Conservation (phyloP, 306 rosid species). For the Trifolium fragiferum region DNA sequence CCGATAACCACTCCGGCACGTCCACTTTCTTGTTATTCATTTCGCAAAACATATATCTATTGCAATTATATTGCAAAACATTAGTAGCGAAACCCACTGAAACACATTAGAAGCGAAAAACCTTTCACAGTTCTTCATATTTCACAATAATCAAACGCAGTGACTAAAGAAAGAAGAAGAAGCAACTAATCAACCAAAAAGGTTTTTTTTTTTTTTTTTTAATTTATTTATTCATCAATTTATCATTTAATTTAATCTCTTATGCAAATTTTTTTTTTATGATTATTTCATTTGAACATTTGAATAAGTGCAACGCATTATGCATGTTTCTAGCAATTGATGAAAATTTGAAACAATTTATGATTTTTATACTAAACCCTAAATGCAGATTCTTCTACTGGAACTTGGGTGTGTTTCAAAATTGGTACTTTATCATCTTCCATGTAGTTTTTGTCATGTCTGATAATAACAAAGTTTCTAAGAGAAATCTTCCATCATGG, state of each 20-base stretch:
- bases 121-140: neutral
- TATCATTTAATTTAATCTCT: neutral
- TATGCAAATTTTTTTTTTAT: neutral
- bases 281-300: no score
- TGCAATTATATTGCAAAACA: no score
- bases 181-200: constrained; percentile 1
- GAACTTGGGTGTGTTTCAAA: constrained; percentile 28
- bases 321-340: neutral
- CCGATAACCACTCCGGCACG: constrained; percentile 81
- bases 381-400: constrained; percentile 12
- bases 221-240: neutral
- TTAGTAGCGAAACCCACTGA: no score
- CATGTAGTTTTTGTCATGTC: constrained; percentile 53
- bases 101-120: neutral
- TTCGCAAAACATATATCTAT: no score
- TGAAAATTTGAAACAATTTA: constrained; percentile 14
- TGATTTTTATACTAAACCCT: constrained; percentile 10
- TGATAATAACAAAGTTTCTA: constrained; percentile 44
- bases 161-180: constrained; percentile 16
- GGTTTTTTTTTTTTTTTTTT: neutral
- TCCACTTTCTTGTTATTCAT: neutral
- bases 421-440: constrained; percentile 12
- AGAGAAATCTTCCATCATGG: constrained; percentile 80
- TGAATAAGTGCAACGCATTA: neutral
- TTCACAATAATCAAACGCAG: neutral